Base-by-base conservation (phyloP, 2,329 filamentous ascomycete genomes). In the Cercospora canescens region DNA sequence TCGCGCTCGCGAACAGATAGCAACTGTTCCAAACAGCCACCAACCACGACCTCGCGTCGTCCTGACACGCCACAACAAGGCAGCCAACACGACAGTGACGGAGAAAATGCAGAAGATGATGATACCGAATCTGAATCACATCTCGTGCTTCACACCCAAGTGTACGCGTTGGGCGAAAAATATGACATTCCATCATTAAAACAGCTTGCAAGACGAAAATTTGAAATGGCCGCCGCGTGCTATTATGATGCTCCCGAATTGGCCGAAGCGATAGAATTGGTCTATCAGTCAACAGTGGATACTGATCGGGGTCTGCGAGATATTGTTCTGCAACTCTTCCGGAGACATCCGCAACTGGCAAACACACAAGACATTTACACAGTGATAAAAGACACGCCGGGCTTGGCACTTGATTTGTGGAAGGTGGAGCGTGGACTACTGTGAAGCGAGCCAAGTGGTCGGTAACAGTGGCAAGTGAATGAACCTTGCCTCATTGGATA, bases 121-220 rank as follows among this genome's bases (percentile, higher is more conserved):
- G 74, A 79, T 57, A 71, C 76, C 45, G 78, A 79, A 55, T 71
- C 73, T 12, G 77, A 80, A 67, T 77, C 81, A 6, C 77, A 83
- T 70, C 76, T 84, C 6, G 68, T 84, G 56, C 77, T 79, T 16
- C 82, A 84, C 69, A 79, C 81, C 14, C 79, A 80, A 60, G 80
- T 84, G 41, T 84, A 84, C 71, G 81, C 81, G 35, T 78, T 84
- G 26, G 82, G 81, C 9, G 82, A 84, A 72, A 84, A 84, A 76
- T 84, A 84, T 72, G 81, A 81, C 67, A 82, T 84, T 59, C 74
- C 78, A 28, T 79, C 80, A 34, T 74, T 84, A 45, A 84, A 84
- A 73, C 71, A 76, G 8, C 76, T 84, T 30, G 79, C 82, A 39
- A 76, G 76, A 63, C 76, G 73, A 56, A 84, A 84, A 70, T 84